Evolutionary conservation across 495 filamentous ascomycete genomes (phyloP), one percentile per base, ranked within the genome.

Genomic region (Podospora anserina): DNA sequence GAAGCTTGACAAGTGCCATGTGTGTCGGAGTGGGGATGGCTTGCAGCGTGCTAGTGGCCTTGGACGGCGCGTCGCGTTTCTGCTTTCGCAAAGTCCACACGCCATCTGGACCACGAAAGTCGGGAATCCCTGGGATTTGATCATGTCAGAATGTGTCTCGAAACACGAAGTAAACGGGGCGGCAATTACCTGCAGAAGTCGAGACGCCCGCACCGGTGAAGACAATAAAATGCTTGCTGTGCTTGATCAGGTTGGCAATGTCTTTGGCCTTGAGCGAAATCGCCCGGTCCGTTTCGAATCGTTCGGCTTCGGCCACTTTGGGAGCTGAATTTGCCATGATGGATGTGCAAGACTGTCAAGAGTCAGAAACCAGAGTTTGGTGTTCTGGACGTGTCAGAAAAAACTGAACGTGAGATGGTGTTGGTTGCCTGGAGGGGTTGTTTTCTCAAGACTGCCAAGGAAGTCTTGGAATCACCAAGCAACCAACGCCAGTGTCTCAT

Each of bases 201-300:
- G 82, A 83, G 20, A 83, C 68, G 4, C 82, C 81, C 0, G 82
- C 82, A 11, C 78, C 81, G 0, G 82, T 85, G 54, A 82, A 84
- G 1, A 76, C 81, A 23, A 85, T 78, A 56, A 84, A 74, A 67
- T 85, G 81, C 53, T 82, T 81, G 77, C 78, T 80, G 30, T 77
- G 77, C 32, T 61, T 67, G 60, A 85, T 83, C 23, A 70, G 68
- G 20, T 76, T 69, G 53, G 72, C 79, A 1, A 84, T 73, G 5
- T 64, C 68, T 15, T 76, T 66, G 5, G 78, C 81, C 60, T 82
- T 82, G 20, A 64, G 63, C 30, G 78, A 77, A 4, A 85, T 53
- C 2, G 61, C 67, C 71, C 2, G 69, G 63, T 30, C 20, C 20
- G 69, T 30, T 32, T 85, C 81, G 64, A 75, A 70, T 23, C 72